These are phyloP conservation scores for Bruguiera sexangula DNA, from an alignment of 345 rosid genomes.

Conservation along the genomic window DNA sequence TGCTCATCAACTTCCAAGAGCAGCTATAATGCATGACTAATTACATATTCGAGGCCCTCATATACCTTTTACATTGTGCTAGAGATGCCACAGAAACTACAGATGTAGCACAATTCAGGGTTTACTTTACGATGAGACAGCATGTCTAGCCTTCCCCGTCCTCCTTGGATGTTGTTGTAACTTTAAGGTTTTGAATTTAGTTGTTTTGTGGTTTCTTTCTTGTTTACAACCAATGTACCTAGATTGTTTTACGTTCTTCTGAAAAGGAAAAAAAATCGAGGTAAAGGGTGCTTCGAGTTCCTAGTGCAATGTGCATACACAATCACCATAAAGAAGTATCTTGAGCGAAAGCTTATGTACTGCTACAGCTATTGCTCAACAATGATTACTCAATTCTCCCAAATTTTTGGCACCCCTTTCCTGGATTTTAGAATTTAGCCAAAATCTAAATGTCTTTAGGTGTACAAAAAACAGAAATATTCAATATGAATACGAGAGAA, in stretches of 20 bases:
- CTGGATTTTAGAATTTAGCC: neutral
- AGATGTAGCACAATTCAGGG: too few relatives aligned
- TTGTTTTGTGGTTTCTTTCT: neutral
- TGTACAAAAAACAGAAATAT: neutral
- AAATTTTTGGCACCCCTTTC: neutral
- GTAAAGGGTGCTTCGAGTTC: too few relatives aligned
- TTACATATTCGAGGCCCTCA: neutral
- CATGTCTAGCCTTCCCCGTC: neutral
- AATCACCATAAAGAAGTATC: too few relatives aligned
- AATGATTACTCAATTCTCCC: neutral
- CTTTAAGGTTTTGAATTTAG: neutral
- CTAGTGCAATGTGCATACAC: too few relatives aligned
- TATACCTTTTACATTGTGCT: neutral
- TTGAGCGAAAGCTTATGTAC: too few relatives aligned
- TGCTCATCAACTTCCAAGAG: neutral
- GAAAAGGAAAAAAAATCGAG: too few relatives aligned
- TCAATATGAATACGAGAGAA: neutral
- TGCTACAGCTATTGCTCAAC: too few relatives aligned
- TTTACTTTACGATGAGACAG: too few relatives aligned
- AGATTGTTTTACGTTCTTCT: neutral
- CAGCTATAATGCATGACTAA: neutral
- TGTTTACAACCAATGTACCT: neutral
- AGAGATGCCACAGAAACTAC: neutral
- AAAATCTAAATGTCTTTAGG: conserved; percentile 1
- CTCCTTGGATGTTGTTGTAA: neutral